Percentiles rank a stretch among this genome's conserved stretches.
Conservation (phyloP, 495 filamentous ascomycete species). For the Sporormia fimetaria region DNA sequence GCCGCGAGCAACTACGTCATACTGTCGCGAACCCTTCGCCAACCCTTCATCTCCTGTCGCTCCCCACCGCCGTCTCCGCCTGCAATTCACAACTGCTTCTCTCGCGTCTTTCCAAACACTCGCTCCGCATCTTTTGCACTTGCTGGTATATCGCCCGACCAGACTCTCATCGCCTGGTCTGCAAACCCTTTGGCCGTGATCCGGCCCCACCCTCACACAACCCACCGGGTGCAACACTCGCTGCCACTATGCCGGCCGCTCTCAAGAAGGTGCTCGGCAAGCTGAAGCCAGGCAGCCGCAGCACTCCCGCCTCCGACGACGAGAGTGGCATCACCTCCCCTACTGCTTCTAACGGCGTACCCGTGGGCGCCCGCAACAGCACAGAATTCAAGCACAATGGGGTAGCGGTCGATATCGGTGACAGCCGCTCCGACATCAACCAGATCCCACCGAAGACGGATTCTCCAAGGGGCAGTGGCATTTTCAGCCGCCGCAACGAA, state of each 20-base stretch:
- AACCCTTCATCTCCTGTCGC: no score
- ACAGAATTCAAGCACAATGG: constrained; percentile 14
- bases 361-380: background rate
- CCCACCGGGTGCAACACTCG: background rate
- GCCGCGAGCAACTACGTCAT: no score
- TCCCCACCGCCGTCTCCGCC: no score
- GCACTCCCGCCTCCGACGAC: constrained; percentile 24
- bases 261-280: constrained; percentile 32
- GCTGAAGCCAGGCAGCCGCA: constrained; percentile 27
- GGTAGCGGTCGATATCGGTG: background rate
- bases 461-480: constrained; percentile 16
- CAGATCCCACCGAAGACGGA: constrained; percentile 3
- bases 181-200: no score
- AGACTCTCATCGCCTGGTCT: no score
- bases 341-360: no score
- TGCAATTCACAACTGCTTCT: no score
- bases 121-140: no score
- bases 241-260: constrained; percentile 26
- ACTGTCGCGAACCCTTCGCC: no score
- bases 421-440: constrained; percentile 11
- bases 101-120: no score
- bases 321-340: constrained; percentile 14
- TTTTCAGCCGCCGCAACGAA: constrained; percentile 20
- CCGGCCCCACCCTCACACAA: no score
- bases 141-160: no score